Conservation (phyloP, 225 moss, liverwort and hornwort species). For the Bryum argenteum region DNA sequence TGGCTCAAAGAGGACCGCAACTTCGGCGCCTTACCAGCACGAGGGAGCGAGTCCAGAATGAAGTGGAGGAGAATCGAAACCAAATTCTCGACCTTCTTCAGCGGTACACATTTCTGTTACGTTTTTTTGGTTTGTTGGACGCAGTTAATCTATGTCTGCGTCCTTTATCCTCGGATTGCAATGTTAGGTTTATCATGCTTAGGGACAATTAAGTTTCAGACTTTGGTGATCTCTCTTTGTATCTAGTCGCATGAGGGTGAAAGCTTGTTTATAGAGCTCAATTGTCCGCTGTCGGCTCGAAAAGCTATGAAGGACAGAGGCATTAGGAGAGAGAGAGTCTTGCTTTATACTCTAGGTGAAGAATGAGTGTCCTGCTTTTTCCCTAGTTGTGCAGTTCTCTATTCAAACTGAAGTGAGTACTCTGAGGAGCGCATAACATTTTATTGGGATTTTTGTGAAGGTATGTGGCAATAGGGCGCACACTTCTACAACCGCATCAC, state of each 20-base stretch:
- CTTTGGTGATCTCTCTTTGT: neutral
- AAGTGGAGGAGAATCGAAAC: conserved; percentile 54
- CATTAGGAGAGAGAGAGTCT: neutral
- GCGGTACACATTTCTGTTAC: conserved; percentile 45
- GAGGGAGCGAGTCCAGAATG: conserved; percentile 56
- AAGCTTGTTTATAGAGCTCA: neutral
- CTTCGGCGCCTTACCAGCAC: conserved; percentile 57
- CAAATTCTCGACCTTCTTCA: conserved; percentile 60
- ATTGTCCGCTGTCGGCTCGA: neutral
- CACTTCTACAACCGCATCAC: conserved; percentile 71
- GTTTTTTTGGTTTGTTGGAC: neutral
- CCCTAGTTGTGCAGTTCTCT: neutral
- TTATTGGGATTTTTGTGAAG: conserved; percentile 33
- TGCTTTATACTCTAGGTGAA: neutral
- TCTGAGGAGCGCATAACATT: conserved; percentile 1
- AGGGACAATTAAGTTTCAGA: neutral
- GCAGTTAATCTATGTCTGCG: neutral
- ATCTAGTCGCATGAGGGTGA: neutral
- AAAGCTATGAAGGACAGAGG: neutral
- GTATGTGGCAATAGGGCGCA: conserved; percentile 52
- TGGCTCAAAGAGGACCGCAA: conserved; percentile 26
- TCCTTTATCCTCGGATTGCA: neutral
- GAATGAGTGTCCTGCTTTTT: neutral
- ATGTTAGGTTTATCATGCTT: neutral
- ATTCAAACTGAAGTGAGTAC: neutral